Base-by-base conservation (phyloP, 345 rosid species). In the Salix viminalis region DNA sequence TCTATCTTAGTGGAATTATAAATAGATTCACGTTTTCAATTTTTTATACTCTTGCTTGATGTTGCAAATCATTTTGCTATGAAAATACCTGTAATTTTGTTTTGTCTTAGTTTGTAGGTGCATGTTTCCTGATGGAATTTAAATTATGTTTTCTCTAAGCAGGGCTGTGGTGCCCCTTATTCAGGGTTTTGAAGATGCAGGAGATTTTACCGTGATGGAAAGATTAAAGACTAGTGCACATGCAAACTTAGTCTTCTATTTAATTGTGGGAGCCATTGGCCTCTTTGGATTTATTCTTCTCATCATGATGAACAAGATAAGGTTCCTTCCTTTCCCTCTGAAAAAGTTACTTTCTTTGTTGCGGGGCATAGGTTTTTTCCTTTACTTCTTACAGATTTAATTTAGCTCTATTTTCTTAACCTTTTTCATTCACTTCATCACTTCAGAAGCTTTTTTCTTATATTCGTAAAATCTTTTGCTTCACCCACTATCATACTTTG, bases 101-200 rank as follows among this genome's bases (percentile, higher is more conserved):
- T 6, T 26, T 66, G 60, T 82, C 75, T 70, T 73, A 44, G 74
- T 70, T 81, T 52, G 56, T 82, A 76, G 72, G 80, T 83, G 79
- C 82, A 73, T 32, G 66, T 79, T 70, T 82, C 82, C 88, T 86
- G 88, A 86, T 83, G 62, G 82, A 42, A 67, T 77, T 84, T 80
- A 69, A 85, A 82, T 76, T 81, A 82, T 81, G 80, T 88, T 82
- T 86, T 89, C 85, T 88, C 87, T 88, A 87, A 87, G 85, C 97
- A 96, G 99, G 99, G 97, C 96, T 81, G 97, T 90, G 87, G 98
- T 87, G 86, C 98, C 99, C 86, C 97, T 96, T 83, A 89, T 96
- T 77, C 98, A 94, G 96, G 99, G 99, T 88, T 96, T 87, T 69
- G 99, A 96, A 92, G 99, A 94, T 90, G 99, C 98, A 64, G 99